Conservation (phyloP, 345 rosid genomes). For the Citrus hindsii region DNA sequence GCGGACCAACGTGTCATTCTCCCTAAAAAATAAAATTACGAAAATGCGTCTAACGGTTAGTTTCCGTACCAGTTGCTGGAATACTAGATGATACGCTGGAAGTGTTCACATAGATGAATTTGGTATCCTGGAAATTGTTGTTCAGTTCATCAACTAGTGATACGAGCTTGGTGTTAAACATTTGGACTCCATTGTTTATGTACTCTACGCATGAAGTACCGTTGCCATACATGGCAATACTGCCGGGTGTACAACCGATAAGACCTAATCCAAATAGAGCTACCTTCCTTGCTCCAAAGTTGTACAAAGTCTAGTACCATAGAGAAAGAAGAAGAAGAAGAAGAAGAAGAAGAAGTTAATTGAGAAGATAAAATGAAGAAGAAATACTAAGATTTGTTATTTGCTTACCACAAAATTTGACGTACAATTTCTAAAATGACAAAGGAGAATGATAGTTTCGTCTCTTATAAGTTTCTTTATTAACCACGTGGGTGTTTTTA, state of each 20-base stretch:
- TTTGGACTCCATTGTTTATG: slow-evolving; percentile 10
- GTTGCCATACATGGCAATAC: slow-evolving; percentile 11
- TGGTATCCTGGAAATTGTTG: slow-evolving; percentile 13
- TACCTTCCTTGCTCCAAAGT: slow-evolving; percentile 44
- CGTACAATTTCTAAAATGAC: too few relatives aligned
- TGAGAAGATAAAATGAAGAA: not conserved
- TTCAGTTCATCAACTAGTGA: slow-evolving; percentile 27
- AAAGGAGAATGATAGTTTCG: too few relatives aligned
- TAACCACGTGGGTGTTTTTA: too few relatives aligned
- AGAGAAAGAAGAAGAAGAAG: too few relatives aligned
- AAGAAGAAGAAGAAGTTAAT: not conserved
- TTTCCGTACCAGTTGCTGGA: not conserved
- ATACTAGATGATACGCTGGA: not conserved
- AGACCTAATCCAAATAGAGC: slow-evolving; percentile 40
- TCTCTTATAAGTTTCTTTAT: too few relatives aligned
- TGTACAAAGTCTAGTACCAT: slow-evolving; percentile 29
- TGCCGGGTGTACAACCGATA: slow-evolving; percentile 39
- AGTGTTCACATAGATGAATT: slow-evolving; percentile 21
- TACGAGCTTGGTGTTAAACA: slow-evolving; percentile 23
- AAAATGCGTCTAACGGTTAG: too few relatives aligned
- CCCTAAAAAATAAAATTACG: too few relatives aligned
- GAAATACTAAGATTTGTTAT: not conserved
- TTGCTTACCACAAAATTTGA: too few relatives aligned
- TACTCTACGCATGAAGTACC: slow-evolving; percentile 13
- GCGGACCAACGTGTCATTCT: too few relatives aligned